Base-by-base conservation (phyloP, 2,329 filamentous ascomycete genomes). In the Penicillium nordicum region DNA sequence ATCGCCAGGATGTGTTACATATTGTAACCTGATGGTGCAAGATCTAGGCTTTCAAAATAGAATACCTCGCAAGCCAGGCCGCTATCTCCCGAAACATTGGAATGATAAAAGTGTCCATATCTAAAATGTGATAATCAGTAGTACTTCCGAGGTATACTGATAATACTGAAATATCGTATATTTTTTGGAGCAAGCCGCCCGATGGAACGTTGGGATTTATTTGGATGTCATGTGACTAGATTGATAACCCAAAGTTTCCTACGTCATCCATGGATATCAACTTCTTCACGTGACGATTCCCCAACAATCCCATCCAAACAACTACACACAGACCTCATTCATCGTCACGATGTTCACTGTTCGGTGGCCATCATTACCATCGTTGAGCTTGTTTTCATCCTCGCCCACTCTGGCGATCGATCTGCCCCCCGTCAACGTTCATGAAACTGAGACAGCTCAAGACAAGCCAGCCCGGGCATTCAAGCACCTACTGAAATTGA, bases 401-500 rank as follows among this genome's bases (percentile, higher is more conserved):
- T 30, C 52, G 1, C 30, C 45, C 8, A 21, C 38, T 1, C 45
- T 37, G n/a, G 58, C 63, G 4, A 70, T 79, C 59, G 70, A 79
- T 44, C 63, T 97, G 7, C 80, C 88, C 9, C 79, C 88, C 0
- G 87, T 93, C 53, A 79, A 89, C 61, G 80, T 90, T 55, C 86
- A 95, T 74, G 84, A 89, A 72, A 83, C 96, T 66, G 93, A 97
- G 76, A 88, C 87, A 5, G 82, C 86, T 46, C 82, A 86, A 9
- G 91, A 95, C 69, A 93, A 90, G 72, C 82, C 89, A 55, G 86
- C 88, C 18, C 82, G 93, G 59, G 90, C 90, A 21, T 80, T 99
- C 59, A 97, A 96, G 77, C 92, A 97, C 75, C 80, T 99, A 14
- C 74, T 99, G 58, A 90, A 89, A 73, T 88, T 92, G 50, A 97